Conservation (phyloP, 371 early-diverging fungal species). For the Mucor piriformis region DNA sequence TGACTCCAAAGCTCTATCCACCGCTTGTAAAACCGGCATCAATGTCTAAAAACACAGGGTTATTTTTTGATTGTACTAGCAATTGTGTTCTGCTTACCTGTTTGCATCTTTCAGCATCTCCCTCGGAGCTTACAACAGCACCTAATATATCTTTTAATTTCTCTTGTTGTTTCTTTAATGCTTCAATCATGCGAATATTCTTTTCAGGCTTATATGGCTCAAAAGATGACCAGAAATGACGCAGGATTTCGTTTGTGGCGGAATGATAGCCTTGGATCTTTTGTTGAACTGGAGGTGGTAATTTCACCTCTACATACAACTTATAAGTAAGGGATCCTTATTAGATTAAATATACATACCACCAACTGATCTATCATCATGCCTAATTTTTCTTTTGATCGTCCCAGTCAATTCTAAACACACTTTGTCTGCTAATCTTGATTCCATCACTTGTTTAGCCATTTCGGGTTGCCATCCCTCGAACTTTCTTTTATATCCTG, state of each 20-base stretch:
- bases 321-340: background rate
- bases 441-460: constrained; percentile 39
- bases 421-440: constrained; percentile 37
- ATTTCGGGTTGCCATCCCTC: constrained; percentile 46
- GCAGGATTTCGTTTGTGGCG: constrained; percentile 65
- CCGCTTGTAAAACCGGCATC: constrained; percentile 48
- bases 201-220: constrained; percentile 56
- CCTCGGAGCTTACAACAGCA: constrained; percentile 33
- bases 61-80: background rate
- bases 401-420: constrained; percentile 34
- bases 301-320: constrained; percentile 32
- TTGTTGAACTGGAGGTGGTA: constrained; percentile 51
- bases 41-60: constrained; percentile 39
- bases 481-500: constrained; percentile 37
- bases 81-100: constrained; percentile 29
- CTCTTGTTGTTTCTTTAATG: constrained; percentile 51
- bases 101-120: constrained; percentile 39
- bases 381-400: constrained; percentile 39
- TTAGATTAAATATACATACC: constrained; percentile 18
- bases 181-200: constrained; percentile 58
- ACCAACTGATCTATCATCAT: constrained; percentile 28
- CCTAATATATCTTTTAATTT: constrained; percentile 50
- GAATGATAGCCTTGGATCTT: constrained; percentile 58
- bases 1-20: constrained; percentile 55
- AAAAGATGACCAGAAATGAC: constrained; percentile 67